Percentiles rank a stretch among this genome's conserved stretches.
These are phyloP conservation scores for Skeletonema grethae DNA, from an alignment of 108 stramenopile species.

Conservation along the genomic window DNA sequence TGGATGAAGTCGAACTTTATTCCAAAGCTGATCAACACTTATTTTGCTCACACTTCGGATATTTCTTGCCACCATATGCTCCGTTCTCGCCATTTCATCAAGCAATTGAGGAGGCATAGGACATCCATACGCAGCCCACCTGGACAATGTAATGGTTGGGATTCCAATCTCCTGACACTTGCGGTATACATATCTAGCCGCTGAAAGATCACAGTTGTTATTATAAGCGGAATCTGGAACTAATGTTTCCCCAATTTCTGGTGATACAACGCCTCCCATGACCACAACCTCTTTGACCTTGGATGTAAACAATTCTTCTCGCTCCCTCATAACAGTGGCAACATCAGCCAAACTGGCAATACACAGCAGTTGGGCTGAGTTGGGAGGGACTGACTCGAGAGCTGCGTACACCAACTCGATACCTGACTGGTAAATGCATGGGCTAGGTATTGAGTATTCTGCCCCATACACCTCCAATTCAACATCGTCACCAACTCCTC, in stretches of 20 bases:
- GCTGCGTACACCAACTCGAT: slow-evolving; percentile 37
- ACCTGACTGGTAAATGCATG: slow-evolving; percentile 43
- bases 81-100: slow-evolving; percentile 38
- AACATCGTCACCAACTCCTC: slow-evolving; percentile 33
- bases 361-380: slow-evolving; percentile 41
- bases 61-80: slow-evolving; percentile 50
- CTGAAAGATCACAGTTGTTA: slow-evolving; percentile 45
- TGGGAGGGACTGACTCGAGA: slow-evolving; percentile 42
- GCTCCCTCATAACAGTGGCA: slow-evolving; percentile 40
- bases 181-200: slow-evolving; percentile 45
- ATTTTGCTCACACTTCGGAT: slow-evolving; percentile 38
- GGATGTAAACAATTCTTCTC: slow-evolving; percentile 40
- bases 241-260: slow-evolving; percentile 34
- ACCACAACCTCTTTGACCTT: slow-evolving; percentile 54
- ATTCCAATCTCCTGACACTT: slow-evolving; percentile 47
- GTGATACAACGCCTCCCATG: slow-evolving; percentile 46
- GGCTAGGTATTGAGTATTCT: slow-evolving; percentile 41
- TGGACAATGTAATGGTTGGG: slow-evolving; percentile 45
- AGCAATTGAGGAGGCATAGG: slow-evolving; percentile 39
- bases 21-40: slow-evolving; percentile 49
- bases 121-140: slow-evolving; percentile 53
- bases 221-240: slow-evolving; percentile 50
- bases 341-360: slow-evolving; percentile 48
- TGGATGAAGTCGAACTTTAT: slow-evolving; percentile 38
- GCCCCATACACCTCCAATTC: slow-evolving; percentile 50